These are phyloP conservation scores for Phaffomyces antillensis DNA, from an alignment of 805 yeast genomes.

Conservation along the genomic window DNA sequence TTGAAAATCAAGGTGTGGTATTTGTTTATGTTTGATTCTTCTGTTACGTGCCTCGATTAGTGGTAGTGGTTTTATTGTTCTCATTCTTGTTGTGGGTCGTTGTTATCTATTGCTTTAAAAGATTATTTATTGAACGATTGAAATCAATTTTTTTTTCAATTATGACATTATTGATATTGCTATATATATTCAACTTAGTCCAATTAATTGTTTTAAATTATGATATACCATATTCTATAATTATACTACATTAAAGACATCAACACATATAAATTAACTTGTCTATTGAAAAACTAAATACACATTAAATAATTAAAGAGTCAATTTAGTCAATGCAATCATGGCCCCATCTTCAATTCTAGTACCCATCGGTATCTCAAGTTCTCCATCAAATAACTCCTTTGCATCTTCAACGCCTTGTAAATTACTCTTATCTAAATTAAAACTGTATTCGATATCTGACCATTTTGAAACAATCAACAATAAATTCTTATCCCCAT, in stretches of 20 bases:
- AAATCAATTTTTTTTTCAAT: too few species aligned
- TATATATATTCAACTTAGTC: too few species aligned
- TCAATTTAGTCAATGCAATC: conserved; percentile 42
- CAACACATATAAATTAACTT: too few species aligned
- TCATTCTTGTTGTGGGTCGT: too few species aligned
- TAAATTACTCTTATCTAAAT: conserved; percentile 40
- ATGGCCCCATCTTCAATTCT: conserved; percentile 67
- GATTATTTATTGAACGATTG: too few species aligned
- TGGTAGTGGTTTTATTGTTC: conserved; percentile 7
- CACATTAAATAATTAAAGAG: not conserved
- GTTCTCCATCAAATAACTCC: conserved; percentile 63
- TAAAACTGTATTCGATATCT: conserved; percentile 48
- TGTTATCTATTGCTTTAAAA: too few species aligned
- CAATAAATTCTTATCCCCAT: conserved; percentile 28
- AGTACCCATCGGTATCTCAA: conserved; percentile 46
- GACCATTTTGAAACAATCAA: conserved; percentile 59
- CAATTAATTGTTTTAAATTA: not conserved
- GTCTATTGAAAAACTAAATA: not conserved
- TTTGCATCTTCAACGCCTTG: conserved; percentile 47
- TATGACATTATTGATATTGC: too few species aligned
- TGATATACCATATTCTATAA: too few species aligned
- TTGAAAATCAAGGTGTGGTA: conserved; percentile 3
- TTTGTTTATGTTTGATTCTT: not conserved
- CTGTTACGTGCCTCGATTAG: conserved; percentile 8
- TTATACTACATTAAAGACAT: too few species aligned